Evolutionary conservation across 768 basidiomycete species (phyloP).

Genomic region (Psilocybe subaeruginosa): DNA sequence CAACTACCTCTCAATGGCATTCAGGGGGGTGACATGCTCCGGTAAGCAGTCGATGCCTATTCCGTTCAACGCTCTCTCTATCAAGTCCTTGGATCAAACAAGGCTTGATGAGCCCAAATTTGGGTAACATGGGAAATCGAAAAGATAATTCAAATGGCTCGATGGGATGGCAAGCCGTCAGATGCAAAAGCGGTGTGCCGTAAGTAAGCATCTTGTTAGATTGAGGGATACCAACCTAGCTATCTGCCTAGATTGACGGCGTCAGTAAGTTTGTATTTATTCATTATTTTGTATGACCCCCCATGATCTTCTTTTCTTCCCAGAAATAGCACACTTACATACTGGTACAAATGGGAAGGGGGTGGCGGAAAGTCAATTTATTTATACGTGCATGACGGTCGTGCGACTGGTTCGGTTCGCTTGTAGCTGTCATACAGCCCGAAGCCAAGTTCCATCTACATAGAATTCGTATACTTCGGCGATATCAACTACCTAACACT

Average conservation of each 20-base stretch:
- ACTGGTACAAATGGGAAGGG: not conserved
- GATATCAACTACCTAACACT: not conserved
- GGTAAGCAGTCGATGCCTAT: constrained; percentile 1
- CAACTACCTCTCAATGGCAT: not conserved
- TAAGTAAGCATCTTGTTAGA: not conserved
- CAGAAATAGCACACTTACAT: not conserved
- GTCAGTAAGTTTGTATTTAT: not conserved
- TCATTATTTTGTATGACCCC: not conserved
- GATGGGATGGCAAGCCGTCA: not conserved
- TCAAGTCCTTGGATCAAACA: constrained; percentile 3
- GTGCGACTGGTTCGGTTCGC: constrained; percentile 3
- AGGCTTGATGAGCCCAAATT: not conserved
- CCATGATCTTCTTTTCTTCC: not conserved
- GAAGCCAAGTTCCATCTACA: not conserved
- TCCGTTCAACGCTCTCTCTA: not conserved
- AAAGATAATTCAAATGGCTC: not conserved
- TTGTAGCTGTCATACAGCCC: not conserved
- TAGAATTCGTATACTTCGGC: not conserved
- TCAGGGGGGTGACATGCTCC: constrained; percentile 1
- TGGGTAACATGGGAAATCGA: not conserved
- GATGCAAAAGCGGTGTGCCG: not conserved
- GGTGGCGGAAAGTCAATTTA: not conserved
- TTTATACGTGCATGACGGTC: not conserved
- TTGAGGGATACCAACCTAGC: not conserved
- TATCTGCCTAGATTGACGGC: not conserved